Base-by-base conservation (phyloP, 495 filamentous ascomycete species). In the Daldinia childiae region DNA sequence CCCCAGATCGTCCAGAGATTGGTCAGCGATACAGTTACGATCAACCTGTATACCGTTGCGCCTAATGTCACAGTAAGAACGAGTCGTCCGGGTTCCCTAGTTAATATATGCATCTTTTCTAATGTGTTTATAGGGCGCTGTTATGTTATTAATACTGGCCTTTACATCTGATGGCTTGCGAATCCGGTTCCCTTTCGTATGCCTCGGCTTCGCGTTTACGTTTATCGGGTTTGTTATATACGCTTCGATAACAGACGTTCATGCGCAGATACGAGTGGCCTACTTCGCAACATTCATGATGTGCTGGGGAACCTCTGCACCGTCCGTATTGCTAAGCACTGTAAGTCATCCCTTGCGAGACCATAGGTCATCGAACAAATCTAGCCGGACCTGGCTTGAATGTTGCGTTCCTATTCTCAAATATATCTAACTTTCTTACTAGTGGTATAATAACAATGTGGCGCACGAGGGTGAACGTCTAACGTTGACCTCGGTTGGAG, bases 241-340 rank as follows among this genome's bases (percentile, higher is more conserved):
- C 68, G 89, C 89, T 0, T 82, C 86, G 34, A 90, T 93, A 63
- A 52, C 63, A 24, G 87, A 93, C 72, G 89, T 91, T 15, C 66
- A 86, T 62, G 64, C 76, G 1, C 77, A 89, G 36, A 78, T 89
- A 11, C 83, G 87, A 30, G 82, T 93, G 2, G 91, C 90, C 3
- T 94, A 94, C 64, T 93, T 91, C 62, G 90, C 91, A 11, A 87
- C 84, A 21, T 94, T 93, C 76, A 92, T 93, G 90, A 93, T 94
- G 90, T 90, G 88, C 15, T 93, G 91, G 90, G 86, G 86, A 15
- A 87, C 84, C 0, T 87, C 83, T n/a, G 86, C 85, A 3, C 84
- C 87, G 0, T 86, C 84, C 1, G 84, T 87, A 21, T 77, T 89
- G 15, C 72, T 88, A 14, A 85, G 83, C 11, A 86, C 85, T 12